These are phyloP conservation scores for Cladosporium sphaerospermum DNA, from an alignment of 2,329 filamentous ascomycete species.

Conservation along the genomic window DNA sequence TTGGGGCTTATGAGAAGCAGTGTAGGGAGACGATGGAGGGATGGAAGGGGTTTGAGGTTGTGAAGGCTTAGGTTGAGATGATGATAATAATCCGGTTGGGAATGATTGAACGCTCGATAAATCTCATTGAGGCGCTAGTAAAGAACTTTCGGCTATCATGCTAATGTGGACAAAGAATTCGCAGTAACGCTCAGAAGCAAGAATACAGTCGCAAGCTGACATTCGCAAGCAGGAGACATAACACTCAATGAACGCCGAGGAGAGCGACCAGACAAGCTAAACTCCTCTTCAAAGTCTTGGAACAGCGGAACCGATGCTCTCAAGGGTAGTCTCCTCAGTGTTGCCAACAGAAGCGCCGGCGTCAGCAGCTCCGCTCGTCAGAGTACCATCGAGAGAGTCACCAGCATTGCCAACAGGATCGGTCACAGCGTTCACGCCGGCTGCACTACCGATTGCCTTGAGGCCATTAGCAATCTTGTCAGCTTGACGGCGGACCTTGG, in stretches of 20 bases:
- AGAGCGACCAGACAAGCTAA: too few species aligned
- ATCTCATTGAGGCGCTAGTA: background rate
- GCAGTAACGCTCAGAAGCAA: background rate
- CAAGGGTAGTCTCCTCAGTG: conserved; percentile 16
- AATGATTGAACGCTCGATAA: too few species aligned
- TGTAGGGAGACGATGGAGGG: conserved; percentile 34
- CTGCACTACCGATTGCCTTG: conserved; percentile 14
- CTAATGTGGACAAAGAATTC: background rate
- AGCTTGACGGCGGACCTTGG: conserved; percentile 16
- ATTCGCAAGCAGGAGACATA: too few species aligned
- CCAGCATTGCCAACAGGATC: conserved; percentile 1
- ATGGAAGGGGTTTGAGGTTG: conserved; percentile 28
- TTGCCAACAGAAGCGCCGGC: conserved; percentile 14
- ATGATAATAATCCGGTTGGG: too few species aligned
- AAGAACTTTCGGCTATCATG: background rate
- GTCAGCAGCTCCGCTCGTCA: conserved; percentile 16
- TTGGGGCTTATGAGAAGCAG: conserved; percentile 32
- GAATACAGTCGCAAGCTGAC: too few species aligned
- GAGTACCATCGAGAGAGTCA: conserved; percentile 15
- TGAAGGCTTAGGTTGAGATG: background rate
- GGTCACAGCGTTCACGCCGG: conserved; percentile 11
- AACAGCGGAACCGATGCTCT: conserved; percentile 13
- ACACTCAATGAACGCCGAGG: too few species aligned
- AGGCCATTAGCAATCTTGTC: conserved; percentile 23
- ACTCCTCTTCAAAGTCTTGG: background rate